A percentile compares a stretch with the other conserved stretches of the same genome.
These are phyloP conservation scores for Phyllosticta citribraziliensis DNA, from an alignment of 2,329 filamentous ascomycete species.

Conservation along the genomic window DNA sequence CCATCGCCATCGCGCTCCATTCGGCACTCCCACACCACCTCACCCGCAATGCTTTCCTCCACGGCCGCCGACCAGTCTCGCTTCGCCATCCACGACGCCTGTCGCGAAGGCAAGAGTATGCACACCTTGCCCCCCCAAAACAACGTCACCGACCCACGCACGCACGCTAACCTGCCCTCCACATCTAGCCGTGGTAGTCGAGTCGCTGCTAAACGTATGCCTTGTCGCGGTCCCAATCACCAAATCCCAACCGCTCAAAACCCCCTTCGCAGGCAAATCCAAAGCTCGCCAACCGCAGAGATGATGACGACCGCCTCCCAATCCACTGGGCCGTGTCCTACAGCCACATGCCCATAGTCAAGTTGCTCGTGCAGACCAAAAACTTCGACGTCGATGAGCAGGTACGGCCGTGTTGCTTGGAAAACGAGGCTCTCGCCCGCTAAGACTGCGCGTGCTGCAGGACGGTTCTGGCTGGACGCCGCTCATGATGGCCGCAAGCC, in stretches of 20 bases:
- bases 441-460: conserved; percentile 24
- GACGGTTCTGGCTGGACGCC: conserved; percentile 76
- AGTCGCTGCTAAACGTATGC: conserved; percentile 62
- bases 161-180: neutral
- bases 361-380: conserved; percentile 58
- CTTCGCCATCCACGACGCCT: conserved; percentile 79
- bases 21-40: neutral
- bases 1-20: neutral
- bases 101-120: conserved; percentile 73
- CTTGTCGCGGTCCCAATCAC: conserved; percentile 20
- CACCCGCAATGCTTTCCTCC: neutral
- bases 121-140: conserved; percentile 5
- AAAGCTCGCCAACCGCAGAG: conserved; percentile 61
- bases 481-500: conserved; percentile 70
- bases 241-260: neutral
- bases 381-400: conserved; percentile 77
- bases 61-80: conserved; percentile 38
- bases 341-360: conserved; percentile 66
- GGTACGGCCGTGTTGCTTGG: conserved; percentile 35
- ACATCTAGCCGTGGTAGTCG: conserved; percentile 53
- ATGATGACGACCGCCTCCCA: conserved; percentile 80
- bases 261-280: conserved; percentile 59
- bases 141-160: neutral
- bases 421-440: neutral
- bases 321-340: conserved; percentile 91